These are phyloP conservation scores for Torulaspora quercuum DNA, from an alignment of 805 yeast genomes.

Conservation along the genomic window DNA sequence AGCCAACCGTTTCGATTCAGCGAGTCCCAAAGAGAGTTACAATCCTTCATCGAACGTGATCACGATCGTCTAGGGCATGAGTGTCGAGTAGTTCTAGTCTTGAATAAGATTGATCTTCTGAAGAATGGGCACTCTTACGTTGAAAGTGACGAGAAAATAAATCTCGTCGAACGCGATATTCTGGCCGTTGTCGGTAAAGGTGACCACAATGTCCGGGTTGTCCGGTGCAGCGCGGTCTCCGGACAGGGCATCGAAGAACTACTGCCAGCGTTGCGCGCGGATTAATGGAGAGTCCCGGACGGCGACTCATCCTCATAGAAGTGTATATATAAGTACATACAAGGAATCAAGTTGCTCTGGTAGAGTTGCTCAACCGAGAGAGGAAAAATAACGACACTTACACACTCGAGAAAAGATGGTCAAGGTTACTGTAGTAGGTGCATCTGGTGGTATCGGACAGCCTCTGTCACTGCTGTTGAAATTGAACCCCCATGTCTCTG, in stretches of 20 bases:
- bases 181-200: slow-evolving; percentile 7
- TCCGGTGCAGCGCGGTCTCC: slow-evolving; percentile 24
- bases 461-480: slow-evolving; percentile 65
- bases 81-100: slow-evolving; percentile 49
- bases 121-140: slow-evolving; percentile 10
- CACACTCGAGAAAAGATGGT: too few species aligned
- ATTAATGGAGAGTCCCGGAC: slow-evolving; percentile 3
- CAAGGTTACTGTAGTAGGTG: slow-evolving; percentile 77
- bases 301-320: too few species aligned
- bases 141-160: background rate
- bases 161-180: slow-evolving; percentile 4
- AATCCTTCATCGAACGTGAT: slow-evolving; percentile 52
- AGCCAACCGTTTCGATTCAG: slow-evolving; percentile 52
- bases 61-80: slow-evolving; percentile 69
- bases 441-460: slow-evolving; percentile 83
- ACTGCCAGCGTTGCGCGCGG: slow-evolving; percentile 3
- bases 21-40: slow-evolving; percentile 65
- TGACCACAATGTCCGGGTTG: slow-evolving; percentile 8
- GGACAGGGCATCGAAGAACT: slow-evolving; percentile 23
- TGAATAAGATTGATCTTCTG: slow-evolving; percentile 72
- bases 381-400: too few species aligned
- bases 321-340: slow-evolving; percentile 4
- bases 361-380: too few species aligned
- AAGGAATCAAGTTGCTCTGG: too few species aligned
- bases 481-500: slow-evolving; percentile 66